These are phyloP conservation scores for Lasiosphaeris hirsuta DNA, from an alignment of 495 filamentous ascomycete genomes.

Conservation along the genomic window DNA sequence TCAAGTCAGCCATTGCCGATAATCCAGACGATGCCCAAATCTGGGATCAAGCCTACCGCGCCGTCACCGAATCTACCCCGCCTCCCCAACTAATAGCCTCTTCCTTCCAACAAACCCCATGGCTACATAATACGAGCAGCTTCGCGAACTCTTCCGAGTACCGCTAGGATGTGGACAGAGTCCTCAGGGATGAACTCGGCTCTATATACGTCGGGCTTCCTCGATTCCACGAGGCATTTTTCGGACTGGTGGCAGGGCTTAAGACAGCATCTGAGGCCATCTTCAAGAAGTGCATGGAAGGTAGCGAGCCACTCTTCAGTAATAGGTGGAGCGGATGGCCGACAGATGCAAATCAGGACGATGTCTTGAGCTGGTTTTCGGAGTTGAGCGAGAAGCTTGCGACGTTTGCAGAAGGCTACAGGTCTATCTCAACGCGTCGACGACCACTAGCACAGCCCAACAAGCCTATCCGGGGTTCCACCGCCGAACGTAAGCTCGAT, in stretches of 20 bases:
- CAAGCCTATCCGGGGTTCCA: constrained; percentile 38
- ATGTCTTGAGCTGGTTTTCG: constrained; percentile 36
- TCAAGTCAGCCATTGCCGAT: too few species aligned
- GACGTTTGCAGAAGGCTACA: constrained; percentile 23
- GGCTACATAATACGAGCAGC: constrained; percentile 40
- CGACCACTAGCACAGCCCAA: constrained; percentile 35
- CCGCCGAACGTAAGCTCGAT: constrained; percentile 40
- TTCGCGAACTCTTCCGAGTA: constrained; percentile 44
- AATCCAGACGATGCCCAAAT: constrained; percentile 31
- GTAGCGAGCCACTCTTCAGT: constrained; percentile 29
- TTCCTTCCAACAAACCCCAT: constrained; percentile 39
- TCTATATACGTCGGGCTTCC: constrained; percentile 35
- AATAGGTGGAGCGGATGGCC: too few species aligned
- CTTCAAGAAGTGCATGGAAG: constrained; percentile 38
- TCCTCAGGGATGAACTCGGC: constrained; percentile 41
- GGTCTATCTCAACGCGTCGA: constrained; percentile 13
- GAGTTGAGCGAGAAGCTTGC: constrained; percentile 33
- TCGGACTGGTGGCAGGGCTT: constrained; percentile 33
- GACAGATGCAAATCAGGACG: constrained; percentile 28
- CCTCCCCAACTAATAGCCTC: constrained; percentile 33
- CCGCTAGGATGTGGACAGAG: constrained; percentile 37
- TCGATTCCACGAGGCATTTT: constrained; percentile 37
- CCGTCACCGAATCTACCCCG: constrained; percentile 35
- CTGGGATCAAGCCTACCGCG: constrained; percentile 31
- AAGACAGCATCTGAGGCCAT: constrained; percentile 31